Percentiles rank a stretch among this genome's conserved stretches.
phyloP scores from a whole-genome alignment of 768 basidiomycete genomes.

The Auriculariales sp. region DNA sequence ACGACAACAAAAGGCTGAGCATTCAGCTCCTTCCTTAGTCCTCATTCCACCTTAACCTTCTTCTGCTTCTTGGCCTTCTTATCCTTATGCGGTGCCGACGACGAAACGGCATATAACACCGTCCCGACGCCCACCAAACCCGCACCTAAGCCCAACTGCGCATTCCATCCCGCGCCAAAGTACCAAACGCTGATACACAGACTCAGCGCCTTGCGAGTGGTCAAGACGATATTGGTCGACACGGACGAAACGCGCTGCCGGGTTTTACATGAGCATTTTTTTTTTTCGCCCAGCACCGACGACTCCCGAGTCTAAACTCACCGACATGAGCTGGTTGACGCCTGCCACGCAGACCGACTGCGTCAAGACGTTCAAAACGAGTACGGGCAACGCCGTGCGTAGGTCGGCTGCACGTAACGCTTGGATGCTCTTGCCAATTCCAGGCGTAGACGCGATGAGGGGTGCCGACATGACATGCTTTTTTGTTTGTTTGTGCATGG shows the following conservation, averaged over 20 bases:
- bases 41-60: neutral
- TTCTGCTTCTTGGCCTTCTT: neutral
- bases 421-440: neutral
- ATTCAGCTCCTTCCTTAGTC: neutral
- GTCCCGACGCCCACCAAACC: conserved; percentile 62
- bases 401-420: neutral
- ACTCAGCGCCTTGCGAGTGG: conserved; percentile 66
- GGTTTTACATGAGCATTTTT: neutral
- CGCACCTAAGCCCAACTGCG: conserved; percentile 49
- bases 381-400: conserved; percentile 17
- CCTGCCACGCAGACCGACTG: conserved; percentile 75
- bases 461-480: conserved; percentile 75
- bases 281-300: neutral
- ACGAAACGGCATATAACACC: conserved; percentile 32
- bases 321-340: conserved; percentile 69
- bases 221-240: conserved; percentile 68
- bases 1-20: too few species aligned
- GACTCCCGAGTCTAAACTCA: conserved; percentile 20
- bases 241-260: conserved; percentile 59
- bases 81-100: neutral
- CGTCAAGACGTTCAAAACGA: conserved; percentile 50
- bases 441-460: conserved; percentile 44
- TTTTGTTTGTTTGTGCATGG: neutral
- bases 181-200: conserved; percentile 75
- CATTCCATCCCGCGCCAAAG: conserved; percentile 63